A percentile compares a stretch with the other conserved stretches of the same genome.
phyloP scores from a whole-genome alignment of 345 rosid species.

The Rhodamnia argentea region DNA sequence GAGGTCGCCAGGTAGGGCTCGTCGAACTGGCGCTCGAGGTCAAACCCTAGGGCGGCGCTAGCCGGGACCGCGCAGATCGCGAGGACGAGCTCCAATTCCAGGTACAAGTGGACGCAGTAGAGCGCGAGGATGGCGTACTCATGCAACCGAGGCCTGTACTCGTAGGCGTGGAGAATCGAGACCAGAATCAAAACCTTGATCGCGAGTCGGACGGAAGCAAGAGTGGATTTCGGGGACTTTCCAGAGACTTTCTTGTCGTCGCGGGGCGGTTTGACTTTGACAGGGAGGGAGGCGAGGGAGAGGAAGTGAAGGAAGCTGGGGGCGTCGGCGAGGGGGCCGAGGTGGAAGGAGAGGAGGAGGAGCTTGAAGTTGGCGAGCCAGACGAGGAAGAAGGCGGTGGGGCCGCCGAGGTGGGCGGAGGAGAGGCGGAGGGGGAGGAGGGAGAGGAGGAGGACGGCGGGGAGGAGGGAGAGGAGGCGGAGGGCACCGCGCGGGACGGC shows the following conservation, averaged over 20 bases:
- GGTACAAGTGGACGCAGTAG: constrained; percentile 25
- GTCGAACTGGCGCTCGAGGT: constrained; percentile 52
- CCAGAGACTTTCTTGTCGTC: background rate
- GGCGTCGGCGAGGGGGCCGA: constrained; percentile 45
- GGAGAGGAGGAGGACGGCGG: constrained; percentile 28
- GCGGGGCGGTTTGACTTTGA: constrained; percentile 10
- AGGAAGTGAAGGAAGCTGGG: constrained; percentile 38
- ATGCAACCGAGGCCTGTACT: constrained; percentile 20
- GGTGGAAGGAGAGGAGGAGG: constrained; percentile 51
- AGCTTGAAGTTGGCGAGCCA: constrained; percentile 66
- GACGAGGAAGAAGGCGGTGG: constrained; percentile 28
- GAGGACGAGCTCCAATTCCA: constrained; percentile 31
- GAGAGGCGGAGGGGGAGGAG: constrained; percentile 38
- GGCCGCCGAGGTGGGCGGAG: constrained; percentile 15
- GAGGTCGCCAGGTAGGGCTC: constrained; percentile 60
- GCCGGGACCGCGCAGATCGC: constrained; percentile 22
- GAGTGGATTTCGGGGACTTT: background rate
- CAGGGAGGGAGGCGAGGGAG: constrained; percentile 46
- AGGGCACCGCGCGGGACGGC: constrained; percentile 24
- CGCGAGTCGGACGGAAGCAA: constrained; percentile 5
- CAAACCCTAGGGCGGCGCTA: constrained; percentile 28
- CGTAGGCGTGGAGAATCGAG: constrained; percentile 14
- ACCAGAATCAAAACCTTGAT: constrained; percentile 21
- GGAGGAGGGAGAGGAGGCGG: constrained; percentile 46
- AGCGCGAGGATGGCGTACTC: constrained; percentile 12